A percentile compares a stretch with the other conserved stretches of the same genome.
phyloP scores from a whole-genome alignment of 2,329 filamentous ascomycete genomes.

The Botrytis porri region DNA sequence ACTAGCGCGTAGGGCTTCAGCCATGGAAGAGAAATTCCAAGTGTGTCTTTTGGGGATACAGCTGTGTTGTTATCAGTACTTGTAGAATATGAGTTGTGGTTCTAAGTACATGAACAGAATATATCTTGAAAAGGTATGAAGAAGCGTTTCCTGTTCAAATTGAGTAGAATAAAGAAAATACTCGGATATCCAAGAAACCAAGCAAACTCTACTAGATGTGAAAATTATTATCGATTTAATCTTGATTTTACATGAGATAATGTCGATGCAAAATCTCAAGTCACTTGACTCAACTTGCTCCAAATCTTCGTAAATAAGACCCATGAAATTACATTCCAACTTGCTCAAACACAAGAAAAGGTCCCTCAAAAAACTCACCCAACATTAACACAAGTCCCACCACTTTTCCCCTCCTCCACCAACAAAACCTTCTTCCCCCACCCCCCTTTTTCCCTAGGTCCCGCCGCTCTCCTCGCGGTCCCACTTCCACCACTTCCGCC shows the following conservation, averaged over 20 bases:
- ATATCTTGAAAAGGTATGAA: neutral
- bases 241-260: neutral
- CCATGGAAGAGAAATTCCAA: slow-evolving; percentile 50
- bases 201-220: neutral
- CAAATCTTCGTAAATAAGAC: neutral
- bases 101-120: neutral
- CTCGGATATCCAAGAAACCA: neutral
- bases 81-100: neutral
- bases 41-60: slow-evolving; percentile 54
- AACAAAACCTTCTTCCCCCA: slow-evolving; percentile 51
- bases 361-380: slow-evolving; percentile 41
- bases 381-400: slow-evolving; percentile 52
- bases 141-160: neutral
- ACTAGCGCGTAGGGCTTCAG: slow-evolving; percentile 46
- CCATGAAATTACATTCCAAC: neutral
- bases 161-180: neutral
- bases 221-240: neutral
- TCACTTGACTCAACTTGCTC: neutral
- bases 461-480: slow-evolving; percentile 46
- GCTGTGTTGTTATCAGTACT: slow-evolving; percentile 33
- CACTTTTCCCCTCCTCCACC: slow-evolving; percentile 47
- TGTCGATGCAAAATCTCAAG: neutral
- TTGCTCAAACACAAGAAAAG: neutral
- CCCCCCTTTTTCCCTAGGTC: slow-evolving; percentile 40
- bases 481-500: slow-evolving; percentile 51